Conservation (phyloP, 495 filamentous ascomycete genomes). For the Xylaria telfairii region DNA sequence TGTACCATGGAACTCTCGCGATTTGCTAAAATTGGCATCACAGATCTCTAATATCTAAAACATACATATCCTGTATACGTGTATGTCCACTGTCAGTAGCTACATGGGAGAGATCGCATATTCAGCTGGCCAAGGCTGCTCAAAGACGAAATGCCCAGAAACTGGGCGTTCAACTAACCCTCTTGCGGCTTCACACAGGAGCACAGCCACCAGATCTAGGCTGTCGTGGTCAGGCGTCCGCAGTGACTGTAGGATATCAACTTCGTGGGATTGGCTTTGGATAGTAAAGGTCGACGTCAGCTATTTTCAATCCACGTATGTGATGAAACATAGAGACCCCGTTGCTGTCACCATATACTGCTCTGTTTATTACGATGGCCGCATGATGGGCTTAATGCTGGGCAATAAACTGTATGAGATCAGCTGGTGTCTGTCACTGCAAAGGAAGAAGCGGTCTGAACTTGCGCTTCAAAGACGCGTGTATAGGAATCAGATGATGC, state of each 20-base stretch:
- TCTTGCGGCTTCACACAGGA: not conserved
- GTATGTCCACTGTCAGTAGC: not conserved
- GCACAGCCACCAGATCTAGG: slow-evolving; percentile 13
- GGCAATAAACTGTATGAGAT: not conserved
- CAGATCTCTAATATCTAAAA: not conserved
- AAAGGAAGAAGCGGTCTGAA: not conserved
- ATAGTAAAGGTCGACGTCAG: not conserved
- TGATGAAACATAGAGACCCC: not conserved
- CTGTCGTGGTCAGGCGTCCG: not conserved
- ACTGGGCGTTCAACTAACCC: not conserved
- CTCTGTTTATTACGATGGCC: not conserved
- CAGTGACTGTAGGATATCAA: no score
- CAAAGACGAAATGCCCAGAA: not conserved
- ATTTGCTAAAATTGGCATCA: not conserved
- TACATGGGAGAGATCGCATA: not conserved
- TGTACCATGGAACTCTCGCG: not conserved
- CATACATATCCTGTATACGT: not conserved
- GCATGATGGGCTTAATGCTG: not conserved
- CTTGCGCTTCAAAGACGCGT: not conserved
- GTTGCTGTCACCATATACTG: not conserved
- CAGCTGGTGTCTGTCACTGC: not conserved
- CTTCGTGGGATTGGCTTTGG: not conserved
- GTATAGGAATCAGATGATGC: not conserved
- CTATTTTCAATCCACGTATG: not conserved
- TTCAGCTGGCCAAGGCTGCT: not conserved